Evolutionary conservation across 495 filamentous ascomycete species (phyloP), one percentile per base, ranked within the genome.

Genomic region (Penicillium ucsense): DNA sequence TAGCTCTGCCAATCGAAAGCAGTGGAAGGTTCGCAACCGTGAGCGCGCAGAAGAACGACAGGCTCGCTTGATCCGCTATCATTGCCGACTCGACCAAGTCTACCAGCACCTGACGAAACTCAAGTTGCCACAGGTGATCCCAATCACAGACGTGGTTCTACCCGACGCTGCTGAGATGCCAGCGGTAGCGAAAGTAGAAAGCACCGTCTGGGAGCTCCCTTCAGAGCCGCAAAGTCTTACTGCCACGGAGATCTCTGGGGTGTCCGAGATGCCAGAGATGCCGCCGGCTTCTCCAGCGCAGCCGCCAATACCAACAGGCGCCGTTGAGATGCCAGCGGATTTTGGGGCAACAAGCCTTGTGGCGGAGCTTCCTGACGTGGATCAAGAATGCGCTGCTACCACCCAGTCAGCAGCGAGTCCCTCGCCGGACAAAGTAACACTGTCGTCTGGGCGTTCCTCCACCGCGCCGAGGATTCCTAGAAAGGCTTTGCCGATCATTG

Each of bases 1-100:
- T 1, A 48, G 31, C 27, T 39, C 30, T 4, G 31, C 47, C 9
- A 50, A 45, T 32, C 51, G 47, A 5, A 57, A 57, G 45, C 47
- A 44, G 11, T 57, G 54, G 54, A 45, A 40, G 4, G 12, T 34
- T 9, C 34, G 34, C 3, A 48, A 53, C 10, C 41, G 45, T 6
- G 40, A 38, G 8, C 38, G 35, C 7, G 50, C 47, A 6, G 32
- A 35, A 5, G 51, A 53, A 11, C 48, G 41, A 30, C 42, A 47
- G 27, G 30, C 41, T 27, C 32, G 46, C 4, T 29, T 57, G 11
- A 12, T 35, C 27, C 39, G 43, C 5, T 38, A 53, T 33, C 50
- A 51, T 27, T 34, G 43, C n/a, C 45, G 51, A 35, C 31, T 57
- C 3, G 41, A 51, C 6, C 46, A 38, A 27, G 47, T 51, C 3